Base-by-base conservation (phyloP, 805 yeast species). In the Saturnispora ahearnii region DNA sequence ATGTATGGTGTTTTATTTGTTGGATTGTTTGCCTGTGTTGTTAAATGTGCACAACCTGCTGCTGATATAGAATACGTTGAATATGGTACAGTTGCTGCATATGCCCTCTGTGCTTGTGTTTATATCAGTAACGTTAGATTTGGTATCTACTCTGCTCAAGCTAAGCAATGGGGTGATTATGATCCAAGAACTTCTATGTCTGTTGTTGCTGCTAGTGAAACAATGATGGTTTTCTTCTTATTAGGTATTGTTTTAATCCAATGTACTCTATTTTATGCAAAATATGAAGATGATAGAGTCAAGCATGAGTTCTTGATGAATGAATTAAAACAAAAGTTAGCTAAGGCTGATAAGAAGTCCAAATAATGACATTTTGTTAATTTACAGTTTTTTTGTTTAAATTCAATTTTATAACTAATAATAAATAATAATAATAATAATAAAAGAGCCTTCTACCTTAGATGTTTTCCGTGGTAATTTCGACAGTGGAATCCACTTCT, bases 161-260 rank as follows among this genome's bases (percentile, higher is more conserved):
- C 76, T 51, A 90, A 89, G 41, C 73, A 79, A 53, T 91, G 98
- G 98, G 98, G 96, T 57, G 98, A 91, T 46, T 96, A 93, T 46
- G 87, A 86, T 60, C 80, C 77, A 63, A 73, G 74, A 53, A 87
- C 95, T 22, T 98, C 98, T 30, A 68, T 91, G 60, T 87, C 87
- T 56, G 96, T 93, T 37, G 78, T 93, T 61, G 96, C 93, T 38
- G 97, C 98, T 5, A 82, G 93, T 29, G 83, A 84, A 67, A 76
- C 84, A 36, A 82, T 91, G 73, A 73, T 87, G 57, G 78, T 85
- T 8, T 64, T 87, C 48, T 72, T 85, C 15, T 70, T 90, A 47
- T 62, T 79, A 22, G 97, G 96, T 56, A 85, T 89, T n/a, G 68
- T 89, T 41, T 73, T 86, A 9, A 75, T 93, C 57, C 98, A 93